A percentile compares a stretch with the other conserved stretches of the same genome.
Conservation (phyloP, 345 rosid species). For the Brassica carinata region DNA sequence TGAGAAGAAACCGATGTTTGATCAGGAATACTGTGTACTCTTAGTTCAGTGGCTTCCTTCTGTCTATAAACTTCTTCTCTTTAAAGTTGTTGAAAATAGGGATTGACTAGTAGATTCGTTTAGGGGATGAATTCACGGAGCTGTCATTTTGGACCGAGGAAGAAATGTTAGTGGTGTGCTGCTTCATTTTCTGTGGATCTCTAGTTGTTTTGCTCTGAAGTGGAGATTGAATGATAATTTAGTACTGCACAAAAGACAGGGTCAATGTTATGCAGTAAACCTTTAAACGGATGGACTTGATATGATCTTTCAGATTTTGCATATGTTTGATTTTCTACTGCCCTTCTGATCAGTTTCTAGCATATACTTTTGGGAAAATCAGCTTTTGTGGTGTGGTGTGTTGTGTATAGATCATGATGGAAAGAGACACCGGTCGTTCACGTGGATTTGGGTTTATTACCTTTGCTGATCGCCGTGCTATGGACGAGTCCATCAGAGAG, state of each 20-base stretch:
- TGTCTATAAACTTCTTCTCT: constrained; percentile 23
- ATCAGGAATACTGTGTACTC: constrained; percentile 8
- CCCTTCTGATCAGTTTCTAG: constrained; percentile 34
- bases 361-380: constrained; percentile 35
- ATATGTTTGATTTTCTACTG: constrained; percentile 30
- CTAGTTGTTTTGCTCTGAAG: constrained; percentile 31
- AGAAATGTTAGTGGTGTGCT: constrained; percentile 25
- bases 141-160: constrained; percentile 15
- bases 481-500: constrained; percentile 96
- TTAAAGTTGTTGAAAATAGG: constrained; percentile 12
- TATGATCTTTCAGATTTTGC: constrained; percentile 27
- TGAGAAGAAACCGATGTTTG: constrained; percentile 26
- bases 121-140: not conserved
- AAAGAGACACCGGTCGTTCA: constrained; percentile 92
- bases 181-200: constrained; percentile 34
- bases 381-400: constrained; percentile 41
- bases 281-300: constrained; percentile 26
- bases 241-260: constrained; percentile 24
- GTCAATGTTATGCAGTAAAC: constrained; percentile 30
- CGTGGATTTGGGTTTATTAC: constrained; percentile 99
- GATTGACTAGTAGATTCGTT: constrained; percentile 9
- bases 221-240: constrained; percentile 19
- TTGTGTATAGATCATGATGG: constrained; percentile 85
- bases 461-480: constrained; percentile 83
- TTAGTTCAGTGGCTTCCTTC: constrained; percentile 8